Percentiles rank a stretch among this genome's conserved stretches.
phyloP scores from a whole-genome alignment of 2,329 filamentous ascomycete genomes.

The Diaporthe eres region DNA sequence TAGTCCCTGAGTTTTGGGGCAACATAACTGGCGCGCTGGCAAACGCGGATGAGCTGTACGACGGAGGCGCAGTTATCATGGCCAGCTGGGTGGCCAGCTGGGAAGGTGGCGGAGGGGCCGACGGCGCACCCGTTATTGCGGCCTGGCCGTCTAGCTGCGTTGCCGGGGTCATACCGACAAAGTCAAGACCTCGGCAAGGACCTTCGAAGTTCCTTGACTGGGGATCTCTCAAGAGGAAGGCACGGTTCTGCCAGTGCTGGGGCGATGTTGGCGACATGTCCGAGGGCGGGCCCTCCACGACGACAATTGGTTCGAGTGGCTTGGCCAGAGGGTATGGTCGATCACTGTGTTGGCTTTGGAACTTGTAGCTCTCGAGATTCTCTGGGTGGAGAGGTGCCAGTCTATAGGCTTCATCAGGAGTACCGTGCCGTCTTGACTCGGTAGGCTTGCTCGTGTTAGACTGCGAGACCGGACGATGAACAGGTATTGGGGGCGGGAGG shows the following conservation, averaged over 20 bases:
- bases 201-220: conserved; percentile 24
- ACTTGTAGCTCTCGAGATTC: conserved; percentile 15
- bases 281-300: conserved; percentile 36
- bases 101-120: conserved; percentile 5
- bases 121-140: background rate
- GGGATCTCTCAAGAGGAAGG: conserved; percentile 24
- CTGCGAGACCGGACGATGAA: conserved; percentile 8
- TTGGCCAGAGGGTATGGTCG: conserved; percentile 13
- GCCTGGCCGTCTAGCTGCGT: background rate
- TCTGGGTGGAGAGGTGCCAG: conserved; percentile 24
- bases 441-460: background rate
- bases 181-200: conserved; percentile 37
- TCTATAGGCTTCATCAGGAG: background rate
- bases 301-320: conserved; percentile 36
- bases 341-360: background rate
- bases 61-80: conserved; percentile 25
- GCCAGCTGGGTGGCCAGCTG: conserved; percentile 31
- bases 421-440: background rate
- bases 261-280: conserved; percentile 41
- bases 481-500: conserved; percentile 21
- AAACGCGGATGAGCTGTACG: background rate
- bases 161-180: background rate
- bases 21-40: background rate
- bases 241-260: conserved; percentile 35
- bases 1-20: background rate